These are phyloP conservation scores for Micromonas commoda DNA, from an alignment of 139 green algal species.

Conservation along the genomic window DNA sequence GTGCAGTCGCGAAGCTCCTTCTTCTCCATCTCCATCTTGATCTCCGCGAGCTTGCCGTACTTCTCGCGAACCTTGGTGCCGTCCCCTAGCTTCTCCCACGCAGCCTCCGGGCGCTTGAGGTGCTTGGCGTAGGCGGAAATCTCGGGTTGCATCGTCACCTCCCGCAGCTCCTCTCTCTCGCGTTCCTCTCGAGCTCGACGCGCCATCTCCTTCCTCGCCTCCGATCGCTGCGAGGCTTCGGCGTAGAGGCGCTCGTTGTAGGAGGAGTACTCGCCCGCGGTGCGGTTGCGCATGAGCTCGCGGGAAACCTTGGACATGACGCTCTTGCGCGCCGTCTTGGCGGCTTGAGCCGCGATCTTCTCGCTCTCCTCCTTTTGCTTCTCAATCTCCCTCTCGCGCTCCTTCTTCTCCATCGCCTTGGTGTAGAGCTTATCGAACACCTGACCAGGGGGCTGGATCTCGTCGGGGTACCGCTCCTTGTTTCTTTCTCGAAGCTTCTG, in stretches of 20 bases:
- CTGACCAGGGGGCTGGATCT: not conserved
- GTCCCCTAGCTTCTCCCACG: not conserved
- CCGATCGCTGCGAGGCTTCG: constrained; percentile 19
- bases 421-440: not conserved
- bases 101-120: not conserved
- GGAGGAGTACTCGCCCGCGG: constrained; percentile 29
- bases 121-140: not conserved
- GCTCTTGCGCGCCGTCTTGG: constrained; percentile 28
- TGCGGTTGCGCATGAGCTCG: constrained; percentile 33
- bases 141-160: constrained; percentile 6
- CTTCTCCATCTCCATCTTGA: constrained; percentile 6
- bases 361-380: constrained; percentile 25
- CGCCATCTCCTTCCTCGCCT: constrained; percentile 9
- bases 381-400: constrained; percentile 13
- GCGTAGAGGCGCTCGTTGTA: constrained; percentile 39
- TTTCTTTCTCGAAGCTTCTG: not conserved
- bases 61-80: not conserved
- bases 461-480: not conserved
- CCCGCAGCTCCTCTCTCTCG: not conserved
- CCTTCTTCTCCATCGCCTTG: not conserved
- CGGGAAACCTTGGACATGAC: constrained; percentile 25
- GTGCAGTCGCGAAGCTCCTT: constrained; percentile 20
- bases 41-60: not conserved
- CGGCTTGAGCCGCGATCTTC: constrained; percentile 29
- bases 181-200: constrained; percentile 15